Evolutionary conservation across 108 stramenopile genomes (phyloP).

Genomic region (Cyclotella choctawhatcheeana): DNA sequence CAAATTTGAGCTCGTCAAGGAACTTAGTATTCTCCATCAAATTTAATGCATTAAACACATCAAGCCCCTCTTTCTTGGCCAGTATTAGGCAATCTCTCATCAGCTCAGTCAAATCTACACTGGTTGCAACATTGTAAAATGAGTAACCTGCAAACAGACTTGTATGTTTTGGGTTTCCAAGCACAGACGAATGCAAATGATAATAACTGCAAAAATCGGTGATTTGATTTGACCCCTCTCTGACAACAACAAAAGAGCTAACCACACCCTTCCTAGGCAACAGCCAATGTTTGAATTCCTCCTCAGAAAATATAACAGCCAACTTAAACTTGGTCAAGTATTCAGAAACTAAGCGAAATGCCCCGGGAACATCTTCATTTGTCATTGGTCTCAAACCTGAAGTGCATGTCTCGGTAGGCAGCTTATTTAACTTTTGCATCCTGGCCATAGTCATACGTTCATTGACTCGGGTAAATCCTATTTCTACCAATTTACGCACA

Average conservation of each 20-base stretch:
- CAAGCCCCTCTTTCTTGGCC: slow-evolving; percentile 83
- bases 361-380: slow-evolving; percentile 81
- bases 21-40: slow-evolving; percentile 96
- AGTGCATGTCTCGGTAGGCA: slow-evolving; percentile 58
- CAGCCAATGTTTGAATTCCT: slow-evolving; percentile 96
- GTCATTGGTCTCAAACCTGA: slow-evolving; percentile 76
- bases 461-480: slow-evolving; percentile 90
- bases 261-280: slow-evolving; percentile 93
- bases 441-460: slow-evolving; percentile 96
- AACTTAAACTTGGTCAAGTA: slow-evolving; percentile 91
- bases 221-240: slow-evolving; percentile 61
- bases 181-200: slow-evolving; percentile 93
- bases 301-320: slow-evolving; percentile 75
- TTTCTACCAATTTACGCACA: slow-evolving; percentile 94
- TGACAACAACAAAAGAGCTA: slow-evolving; percentile 84
- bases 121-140: slow-evolving; percentile 98
- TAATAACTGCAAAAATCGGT: slow-evolving; percentile 94
- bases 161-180: slow-evolving; percentile 79
- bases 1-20: slow-evolving; percentile 94
- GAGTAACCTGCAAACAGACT: slow-evolving; percentile 94
- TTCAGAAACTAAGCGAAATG: slow-evolving; percentile 69
- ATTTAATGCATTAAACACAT: slow-evolving; percentile 99
- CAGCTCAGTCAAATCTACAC: slow-evolving; percentile 79
- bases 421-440: slow-evolving; percentile 88
- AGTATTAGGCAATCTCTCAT: slow-evolving; percentile 95